Percentiles rank a stretch among this genome's conserved stretches.
Evolutionary conservation across 2,329 filamentous ascomycete species (phyloP).

Genomic region (Domatiomyces globalis): DNA sequence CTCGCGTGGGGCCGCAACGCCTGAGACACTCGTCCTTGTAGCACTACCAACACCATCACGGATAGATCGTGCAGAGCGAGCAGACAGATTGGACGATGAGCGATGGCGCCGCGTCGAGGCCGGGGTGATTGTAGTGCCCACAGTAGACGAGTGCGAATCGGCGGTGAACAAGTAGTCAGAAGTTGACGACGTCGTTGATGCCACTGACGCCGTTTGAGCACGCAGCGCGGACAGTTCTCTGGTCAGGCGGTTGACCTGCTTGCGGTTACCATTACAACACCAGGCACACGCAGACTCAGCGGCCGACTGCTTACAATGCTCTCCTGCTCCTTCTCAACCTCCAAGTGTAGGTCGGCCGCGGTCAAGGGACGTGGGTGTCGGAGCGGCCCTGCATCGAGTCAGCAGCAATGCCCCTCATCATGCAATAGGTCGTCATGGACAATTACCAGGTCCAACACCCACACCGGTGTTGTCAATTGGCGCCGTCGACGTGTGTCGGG

Average conservation of each 20-base stretch:
- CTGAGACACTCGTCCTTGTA: constrained; percentile 22
- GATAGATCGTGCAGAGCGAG: constrained; percentile 25
- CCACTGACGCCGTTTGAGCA: constrained; percentile 48
- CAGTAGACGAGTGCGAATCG: constrained; percentile 23
- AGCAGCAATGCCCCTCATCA: background rate
- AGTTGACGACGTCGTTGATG: constrained; percentile 45
- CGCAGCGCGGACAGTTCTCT: constrained; percentile 79
- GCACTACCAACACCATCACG: constrained; percentile 16
- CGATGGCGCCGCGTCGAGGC: constrained; percentile 42
- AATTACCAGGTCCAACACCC: constrained; percentile 29
- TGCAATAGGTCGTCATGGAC: background rate
- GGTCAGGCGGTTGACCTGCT: constrained; percentile 77
- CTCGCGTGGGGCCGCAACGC: constrained; percentile 32
- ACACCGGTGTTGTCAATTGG: constrained; percentile 24
- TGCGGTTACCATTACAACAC: background rate
- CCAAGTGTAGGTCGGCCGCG: constrained; percentile 71
- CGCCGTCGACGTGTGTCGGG: constrained; percentile 13
- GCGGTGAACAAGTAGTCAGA: constrained; percentile 32
- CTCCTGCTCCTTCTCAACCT: constrained; percentile 91
- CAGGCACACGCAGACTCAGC: background rate
- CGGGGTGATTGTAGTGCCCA: constrained; percentile 35
- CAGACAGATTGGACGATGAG: constrained; percentile 41
- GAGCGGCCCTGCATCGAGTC: constrained; percentile 46
- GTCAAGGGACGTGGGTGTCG: constrained; percentile 80
- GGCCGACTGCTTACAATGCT: constrained; percentile 52